Conservation (phyloP, 139 green algal species). For the Micractinium conductrix region DNA sequence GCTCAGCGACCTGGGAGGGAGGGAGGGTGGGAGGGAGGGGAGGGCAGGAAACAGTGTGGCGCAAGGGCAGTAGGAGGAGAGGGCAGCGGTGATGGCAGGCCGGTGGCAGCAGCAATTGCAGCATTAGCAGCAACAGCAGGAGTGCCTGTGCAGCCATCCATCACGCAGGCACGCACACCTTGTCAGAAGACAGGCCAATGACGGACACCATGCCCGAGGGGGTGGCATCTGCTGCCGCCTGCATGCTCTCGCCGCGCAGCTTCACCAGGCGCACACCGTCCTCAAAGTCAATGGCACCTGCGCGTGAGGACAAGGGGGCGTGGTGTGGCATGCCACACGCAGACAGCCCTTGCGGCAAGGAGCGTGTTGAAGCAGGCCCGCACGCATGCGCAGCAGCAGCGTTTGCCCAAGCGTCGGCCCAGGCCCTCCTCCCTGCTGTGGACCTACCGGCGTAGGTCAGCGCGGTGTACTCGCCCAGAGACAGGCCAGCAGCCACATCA, state of each 20-base stretch:
- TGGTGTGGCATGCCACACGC: no score
- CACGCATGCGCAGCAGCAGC: no score
- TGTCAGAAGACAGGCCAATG: conserved; percentile 92
- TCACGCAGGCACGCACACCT: conserved; percentile 59
- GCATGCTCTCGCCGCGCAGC: conserved; percentile 97
- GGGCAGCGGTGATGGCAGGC: neutral
- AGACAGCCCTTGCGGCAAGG: no score
- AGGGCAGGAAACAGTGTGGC: neutral
- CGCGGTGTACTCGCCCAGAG: conserved; percentile 98
- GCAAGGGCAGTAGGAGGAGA: neutral
- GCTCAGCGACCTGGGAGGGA: conserved; percentile 64
- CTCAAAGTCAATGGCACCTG: conserved; percentile 81
- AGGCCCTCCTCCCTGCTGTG: neutral
- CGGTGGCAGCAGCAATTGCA: neutral
- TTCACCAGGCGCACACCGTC: conserved; percentile 96
- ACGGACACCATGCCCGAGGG: conserved; percentile 94
- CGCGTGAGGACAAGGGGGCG: neutral
- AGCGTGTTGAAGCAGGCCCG: neutral
- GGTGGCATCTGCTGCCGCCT: conserved; percentile 93
- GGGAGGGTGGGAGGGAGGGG: neutral
- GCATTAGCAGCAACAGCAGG: neutral
- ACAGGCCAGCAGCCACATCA: conserved; percentile 89
- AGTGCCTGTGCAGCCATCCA: neutral
- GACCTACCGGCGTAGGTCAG: conserved; percentile 88
- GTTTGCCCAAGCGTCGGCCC: no score